Percentiles rank a stretch among this genome's conserved stretches.
Conservation (phyloP, 441 rosid species). For the Pelargonium fulgidum region DNA sequence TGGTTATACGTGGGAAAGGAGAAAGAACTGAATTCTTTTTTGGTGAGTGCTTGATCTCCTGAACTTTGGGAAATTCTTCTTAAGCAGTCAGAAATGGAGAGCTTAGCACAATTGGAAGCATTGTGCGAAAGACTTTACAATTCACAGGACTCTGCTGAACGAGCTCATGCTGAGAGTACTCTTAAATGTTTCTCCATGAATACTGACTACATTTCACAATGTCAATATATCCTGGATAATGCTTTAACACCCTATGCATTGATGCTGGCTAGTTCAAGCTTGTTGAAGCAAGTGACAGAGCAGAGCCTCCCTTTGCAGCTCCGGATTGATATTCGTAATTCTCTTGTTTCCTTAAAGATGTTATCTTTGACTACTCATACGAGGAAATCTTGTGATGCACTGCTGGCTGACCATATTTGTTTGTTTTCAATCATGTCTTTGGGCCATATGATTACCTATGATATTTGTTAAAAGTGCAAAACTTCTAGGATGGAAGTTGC, state of each 20-base stretch:
- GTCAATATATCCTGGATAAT: conserved; percentile 96
- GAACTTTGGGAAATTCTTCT: conserved; percentile 15
- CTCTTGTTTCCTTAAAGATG: conserved; percentile 22
- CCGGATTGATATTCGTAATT: conserved; percentile 86
- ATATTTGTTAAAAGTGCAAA: background rate
- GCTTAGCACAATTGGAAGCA: conserved; percentile 26
- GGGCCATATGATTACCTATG: background rate
- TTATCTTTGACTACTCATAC: conserved; percentile 17
- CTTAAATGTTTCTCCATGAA: conserved; percentile 85
- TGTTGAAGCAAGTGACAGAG: conserved; percentile 93
- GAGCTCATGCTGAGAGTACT: conserved; percentile 67
- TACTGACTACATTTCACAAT: conserved; percentile 83
- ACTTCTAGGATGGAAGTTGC: conserved; percentile 7
- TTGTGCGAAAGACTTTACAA: conserved; percentile 27
- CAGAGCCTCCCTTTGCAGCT: conserved; percentile 79
- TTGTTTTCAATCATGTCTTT: background rate
- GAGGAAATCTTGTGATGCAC: background rate
- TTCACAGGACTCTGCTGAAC: conserved; percentile 26
- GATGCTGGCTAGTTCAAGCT: conserved; percentile 99
- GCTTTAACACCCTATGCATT: conserved; percentile 93
- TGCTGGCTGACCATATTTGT: background rate
- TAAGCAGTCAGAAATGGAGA: conserved; percentile 21
- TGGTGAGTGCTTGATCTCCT: conserved; percentile 16
- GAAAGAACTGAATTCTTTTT: conserved; percentile 15
- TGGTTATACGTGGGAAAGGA: conserved; percentile 17